Conservation (phyloP, 352 stramenopile species). For the Globisporangium sylvaticum region DNA sequence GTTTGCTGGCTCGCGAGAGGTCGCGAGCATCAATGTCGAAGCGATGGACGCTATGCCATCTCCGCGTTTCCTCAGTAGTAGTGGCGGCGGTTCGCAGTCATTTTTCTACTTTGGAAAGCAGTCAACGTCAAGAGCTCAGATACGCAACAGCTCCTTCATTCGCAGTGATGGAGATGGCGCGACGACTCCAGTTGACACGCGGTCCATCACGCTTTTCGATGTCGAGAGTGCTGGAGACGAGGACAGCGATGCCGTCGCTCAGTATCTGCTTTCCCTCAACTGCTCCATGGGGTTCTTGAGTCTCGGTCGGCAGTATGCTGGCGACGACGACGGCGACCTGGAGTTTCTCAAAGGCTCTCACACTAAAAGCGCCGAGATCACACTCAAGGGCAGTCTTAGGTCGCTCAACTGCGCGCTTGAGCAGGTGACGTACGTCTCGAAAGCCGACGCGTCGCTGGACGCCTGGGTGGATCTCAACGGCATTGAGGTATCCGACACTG, state of each 20-base stretch:
- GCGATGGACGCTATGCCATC: slow-evolving; percentile 25
- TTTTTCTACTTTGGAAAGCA: slow-evolving; percentile 27
- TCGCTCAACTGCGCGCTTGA: slow-evolving; percentile 49
- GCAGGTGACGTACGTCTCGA: slow-evolving; percentile 42
- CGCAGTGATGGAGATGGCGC: slow-evolving; percentile 2
- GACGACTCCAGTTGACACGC: slow-evolving; percentile 7
- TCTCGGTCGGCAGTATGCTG: slow-evolving; percentile 23
- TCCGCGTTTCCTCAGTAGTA: slow-evolving; percentile 10
- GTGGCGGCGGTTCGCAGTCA: neutral
- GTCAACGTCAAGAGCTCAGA: neutral
- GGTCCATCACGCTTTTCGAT: slow-evolving; percentile 42
- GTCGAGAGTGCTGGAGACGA: slow-evolving; percentile 11
- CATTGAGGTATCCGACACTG: slow-evolving; percentile 36
- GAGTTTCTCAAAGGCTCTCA: neutral
- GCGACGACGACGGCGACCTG: slow-evolving; percentile 5
- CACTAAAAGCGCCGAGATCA: slow-evolving; percentile 7
- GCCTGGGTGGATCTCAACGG: slow-evolving; percentile 24
- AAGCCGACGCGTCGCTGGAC: slow-evolving; percentile 18
- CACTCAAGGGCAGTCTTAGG: slow-evolving; percentile 25
- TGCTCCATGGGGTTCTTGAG: slow-evolving; percentile 33
- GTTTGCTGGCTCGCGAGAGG: slow-evolving; percentile 31
- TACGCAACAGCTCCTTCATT: neutral
- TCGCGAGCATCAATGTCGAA: slow-evolving; percentile 24
- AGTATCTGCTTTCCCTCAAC: slow-evolving; percentile 23
- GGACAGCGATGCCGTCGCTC: slow-evolving; percentile 11